Conservation (phyloP, 768 basidiomycete genomes). For the Pleurotus eryngii region DNA sequence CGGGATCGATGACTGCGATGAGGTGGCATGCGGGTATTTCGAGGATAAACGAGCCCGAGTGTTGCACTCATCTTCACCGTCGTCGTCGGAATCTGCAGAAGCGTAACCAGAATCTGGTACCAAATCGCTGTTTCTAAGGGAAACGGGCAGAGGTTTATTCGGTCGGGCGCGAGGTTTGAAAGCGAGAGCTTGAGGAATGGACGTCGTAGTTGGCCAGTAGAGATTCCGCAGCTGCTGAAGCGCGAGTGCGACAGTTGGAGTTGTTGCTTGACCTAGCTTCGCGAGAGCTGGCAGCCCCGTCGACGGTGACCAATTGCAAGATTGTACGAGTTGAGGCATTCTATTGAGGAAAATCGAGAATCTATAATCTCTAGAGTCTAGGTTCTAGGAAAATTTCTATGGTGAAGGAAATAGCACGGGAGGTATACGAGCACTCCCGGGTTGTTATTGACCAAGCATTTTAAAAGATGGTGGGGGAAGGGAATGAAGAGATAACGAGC, state of each 20-base stretch:
- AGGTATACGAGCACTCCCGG: conserved; percentile 36
- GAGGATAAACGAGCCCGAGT: conserved; percentile 5
- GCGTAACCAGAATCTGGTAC: conserved; percentile 78
- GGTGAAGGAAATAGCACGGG: conserved; percentile 25
- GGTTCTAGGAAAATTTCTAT: conserved; percentile 13
- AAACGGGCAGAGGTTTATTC: conserved; percentile 15
- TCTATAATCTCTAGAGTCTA: conserved; percentile 12
- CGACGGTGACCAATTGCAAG: conserved; percentile 34
- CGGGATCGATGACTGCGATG: background rate
- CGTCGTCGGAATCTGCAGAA: conserved; percentile 63
- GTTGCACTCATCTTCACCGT: conserved; percentile 22
- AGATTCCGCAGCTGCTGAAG: conserved; percentile 44
- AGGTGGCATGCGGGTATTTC: conserved; percentile 5
- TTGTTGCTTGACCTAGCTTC: conserved; percentile 30
- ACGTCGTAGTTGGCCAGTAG: conserved; percentile 46
- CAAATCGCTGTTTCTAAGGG: conserved; percentile 34
- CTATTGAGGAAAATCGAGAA: too few species aligned
- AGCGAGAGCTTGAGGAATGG: conserved; percentile 23
- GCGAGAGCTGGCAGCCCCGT: conserved; percentile 56
- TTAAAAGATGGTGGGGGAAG: conserved; percentile 15
- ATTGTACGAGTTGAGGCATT: conserved; percentile 9
- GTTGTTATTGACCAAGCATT: conserved; percentile 55
- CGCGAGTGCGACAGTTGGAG: conserved; percentile 34
- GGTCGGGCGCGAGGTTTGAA: conserved; percentile 22
- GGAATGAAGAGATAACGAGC: background rate